Conservation (phyloP, 306 rosid genomes). For the Vicia sativa region DNA sequence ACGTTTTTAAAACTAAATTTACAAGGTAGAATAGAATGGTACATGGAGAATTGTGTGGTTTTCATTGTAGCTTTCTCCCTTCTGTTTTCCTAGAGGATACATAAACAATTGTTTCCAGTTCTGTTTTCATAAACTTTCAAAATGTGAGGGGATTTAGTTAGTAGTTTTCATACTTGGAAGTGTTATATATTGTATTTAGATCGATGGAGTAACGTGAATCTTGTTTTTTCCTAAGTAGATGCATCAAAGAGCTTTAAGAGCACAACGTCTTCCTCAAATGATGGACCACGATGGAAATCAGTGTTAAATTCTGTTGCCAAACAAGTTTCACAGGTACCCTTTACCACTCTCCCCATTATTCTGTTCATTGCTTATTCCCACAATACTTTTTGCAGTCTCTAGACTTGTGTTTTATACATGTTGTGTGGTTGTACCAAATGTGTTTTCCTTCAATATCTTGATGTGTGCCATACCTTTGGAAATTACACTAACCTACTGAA, state of each 20-base stretch:
- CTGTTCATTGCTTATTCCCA: slow-evolving; percentile 27
- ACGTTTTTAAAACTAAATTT: not conserved
- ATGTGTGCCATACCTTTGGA: slow-evolving; percentile 11
- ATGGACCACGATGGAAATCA: slow-evolving; percentile 78
- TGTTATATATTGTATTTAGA: slow-evolving; percentile 22
- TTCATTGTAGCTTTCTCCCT: not conserved
- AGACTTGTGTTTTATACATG: slow-evolving; percentile 14
- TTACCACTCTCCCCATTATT: slow-evolving; percentile 15
- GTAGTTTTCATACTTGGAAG: slow-evolving; percentile 15
- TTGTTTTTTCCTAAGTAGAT: slow-evolving; percentile 51
- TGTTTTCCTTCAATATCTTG: not conserved
- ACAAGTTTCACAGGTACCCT: slow-evolving; percentile 90
- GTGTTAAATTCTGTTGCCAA: slow-evolving; percentile 68
- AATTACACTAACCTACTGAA: slow-evolving; percentile 13
- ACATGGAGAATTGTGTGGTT: slow-evolving; percentile 6
- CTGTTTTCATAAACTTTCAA: slow-evolving; percentile 31
- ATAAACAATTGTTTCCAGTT: slow-evolving; percentile 24
- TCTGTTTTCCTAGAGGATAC: slow-evolving; percentile 1
- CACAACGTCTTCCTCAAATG: slow-evolving; percentile 48
- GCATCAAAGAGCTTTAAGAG: slow-evolving; percentile 51
- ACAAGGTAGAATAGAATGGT: slow-evolving; percentile 10
- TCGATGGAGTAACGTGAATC: slow-evolving; percentile 36
- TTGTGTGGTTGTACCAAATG: slow-evolving; percentile 31
- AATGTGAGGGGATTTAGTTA: slow-evolving; percentile 18
- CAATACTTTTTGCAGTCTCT: not conserved